Conservation (phyloP, 108 stramenopile species). For the Discostella stelligeroides region DNA sequence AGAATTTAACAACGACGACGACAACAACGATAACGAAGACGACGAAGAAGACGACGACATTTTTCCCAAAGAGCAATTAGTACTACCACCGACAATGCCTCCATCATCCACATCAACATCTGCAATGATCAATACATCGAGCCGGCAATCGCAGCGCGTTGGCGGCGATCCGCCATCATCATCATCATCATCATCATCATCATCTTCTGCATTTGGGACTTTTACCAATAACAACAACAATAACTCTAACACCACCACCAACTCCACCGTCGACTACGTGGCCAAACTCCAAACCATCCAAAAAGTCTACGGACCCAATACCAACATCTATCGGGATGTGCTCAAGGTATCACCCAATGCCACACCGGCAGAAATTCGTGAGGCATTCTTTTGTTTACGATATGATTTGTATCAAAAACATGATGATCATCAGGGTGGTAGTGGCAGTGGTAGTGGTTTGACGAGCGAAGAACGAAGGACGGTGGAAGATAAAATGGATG, state of each 20-base stretch:
- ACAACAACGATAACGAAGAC: no score
- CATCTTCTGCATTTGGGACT: no score
- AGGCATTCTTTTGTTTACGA: conserved; percentile 67
- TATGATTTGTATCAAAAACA: conserved; percentile 36
- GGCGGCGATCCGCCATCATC: no score
- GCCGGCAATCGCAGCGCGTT: no score
- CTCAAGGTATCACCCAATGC: conserved; percentile 42
- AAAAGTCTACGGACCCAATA: conserved; percentile 43
- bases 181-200: no score
- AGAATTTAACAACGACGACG: no score
- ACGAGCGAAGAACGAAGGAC: conserved; percentile 16
- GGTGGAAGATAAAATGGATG: conserved; percentile 41
- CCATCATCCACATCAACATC: no score
- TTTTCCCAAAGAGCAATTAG: no score
- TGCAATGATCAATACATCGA: no score
- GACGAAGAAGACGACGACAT: no score
- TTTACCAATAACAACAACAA: not conserved
- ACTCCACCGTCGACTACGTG: not conserved
- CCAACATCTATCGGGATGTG: conserved; percentile 50
- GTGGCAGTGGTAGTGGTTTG: not conserved
- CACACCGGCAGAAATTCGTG: conserved; percentile 54
- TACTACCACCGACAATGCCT: no score
- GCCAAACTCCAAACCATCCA: conserved; percentile 19
- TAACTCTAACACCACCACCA: conserved; percentile 2
- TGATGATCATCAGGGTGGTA: conserved; percentile 1